Evolutionary conservation across 140 eudicot genomes (phyloP).

Genomic region (Ambrosia hybrid): DNA sequence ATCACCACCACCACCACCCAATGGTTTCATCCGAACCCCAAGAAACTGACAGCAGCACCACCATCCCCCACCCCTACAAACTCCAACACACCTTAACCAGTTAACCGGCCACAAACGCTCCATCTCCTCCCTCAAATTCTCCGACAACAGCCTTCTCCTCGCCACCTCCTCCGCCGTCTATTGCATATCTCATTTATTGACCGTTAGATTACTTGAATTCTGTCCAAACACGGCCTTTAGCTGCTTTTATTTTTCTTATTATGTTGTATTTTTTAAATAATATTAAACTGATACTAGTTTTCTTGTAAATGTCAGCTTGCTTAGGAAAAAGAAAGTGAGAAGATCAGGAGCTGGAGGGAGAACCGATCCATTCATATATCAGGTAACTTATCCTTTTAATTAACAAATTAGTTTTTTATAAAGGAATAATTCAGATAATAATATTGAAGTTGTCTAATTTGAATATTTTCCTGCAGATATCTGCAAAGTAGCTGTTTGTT

Average conservation of each 20-base stretch:
- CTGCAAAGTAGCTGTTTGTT: constrained; percentile 19
- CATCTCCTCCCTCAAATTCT: too few species aligned
- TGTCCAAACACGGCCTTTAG: not conserved
- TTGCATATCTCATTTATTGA: not conserved
- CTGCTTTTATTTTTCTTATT: not conserved
- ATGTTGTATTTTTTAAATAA: too few species aligned
- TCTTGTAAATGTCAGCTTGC: constrained; percentile 40
- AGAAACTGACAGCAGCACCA: too few species aligned
- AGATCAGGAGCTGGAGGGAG: constrained; percentile 82
- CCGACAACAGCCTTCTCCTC: too few species aligned
- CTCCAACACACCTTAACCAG: too few species aligned
- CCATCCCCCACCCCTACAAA: too few species aligned
- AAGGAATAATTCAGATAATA: not conserved
- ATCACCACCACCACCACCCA: too few species aligned
- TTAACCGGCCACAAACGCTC: too few species aligned
- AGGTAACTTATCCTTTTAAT: constrained; percentile 38
- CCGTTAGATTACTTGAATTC: constrained; percentile 2
- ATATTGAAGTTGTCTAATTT: constrained; percentile 14
- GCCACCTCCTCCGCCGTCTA: not conserved
- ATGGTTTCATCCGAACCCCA: too few species aligned
- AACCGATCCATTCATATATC: constrained; percentile 69
- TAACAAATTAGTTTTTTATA: not conserved
- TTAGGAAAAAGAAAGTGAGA: constrained; percentile 56
- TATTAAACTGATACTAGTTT: not conserved
- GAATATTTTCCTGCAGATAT: constrained; percentile 26